Conservation (phyloP, 2,329 filamentous ascomycete species). For the Monilinia aucupariae region DNA sequence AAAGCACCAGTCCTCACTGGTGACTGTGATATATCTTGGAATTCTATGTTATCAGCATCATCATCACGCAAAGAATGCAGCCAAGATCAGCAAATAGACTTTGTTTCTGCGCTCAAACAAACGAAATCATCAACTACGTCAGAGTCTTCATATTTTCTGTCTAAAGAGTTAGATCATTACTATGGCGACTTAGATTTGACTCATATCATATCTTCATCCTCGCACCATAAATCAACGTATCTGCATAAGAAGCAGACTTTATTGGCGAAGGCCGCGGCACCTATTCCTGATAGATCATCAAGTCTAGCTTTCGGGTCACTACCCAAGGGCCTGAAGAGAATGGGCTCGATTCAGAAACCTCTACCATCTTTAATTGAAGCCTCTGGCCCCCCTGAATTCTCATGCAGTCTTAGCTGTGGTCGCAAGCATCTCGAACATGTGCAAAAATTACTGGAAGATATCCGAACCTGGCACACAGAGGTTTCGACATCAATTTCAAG, state of each 20-base stretch:
- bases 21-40: constrained; percentile 7
- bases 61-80: not conserved
- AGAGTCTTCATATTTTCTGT: not conserved
- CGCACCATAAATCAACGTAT: constrained; percentile 2
- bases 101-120: not conserved
- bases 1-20: constrained; percentile 7
- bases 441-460: constrained; percentile 15
- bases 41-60: constrained; percentile 6
- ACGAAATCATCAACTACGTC: not conserved
- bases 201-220: not conserved
- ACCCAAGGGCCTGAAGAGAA: not conserved
- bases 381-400: not conserved
- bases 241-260: not conserved
- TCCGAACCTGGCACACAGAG: constrained; percentile 8
- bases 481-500: constrained; percentile 12
- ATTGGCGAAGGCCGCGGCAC: not conserved
- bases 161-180: not conserved
- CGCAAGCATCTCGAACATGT: constrained; percentile 12
- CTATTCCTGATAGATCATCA: constrained; percentile 9
- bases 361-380: not conserved
- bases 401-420: not conserved
- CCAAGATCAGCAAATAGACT: not conserved
- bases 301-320: not conserved
- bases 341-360: not conserved
- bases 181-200: not conserved